These are phyloP conservation scores for Imleria badia DNA, from an alignment of 768 basidiomycete species.

Conservation along the genomic window DNA sequence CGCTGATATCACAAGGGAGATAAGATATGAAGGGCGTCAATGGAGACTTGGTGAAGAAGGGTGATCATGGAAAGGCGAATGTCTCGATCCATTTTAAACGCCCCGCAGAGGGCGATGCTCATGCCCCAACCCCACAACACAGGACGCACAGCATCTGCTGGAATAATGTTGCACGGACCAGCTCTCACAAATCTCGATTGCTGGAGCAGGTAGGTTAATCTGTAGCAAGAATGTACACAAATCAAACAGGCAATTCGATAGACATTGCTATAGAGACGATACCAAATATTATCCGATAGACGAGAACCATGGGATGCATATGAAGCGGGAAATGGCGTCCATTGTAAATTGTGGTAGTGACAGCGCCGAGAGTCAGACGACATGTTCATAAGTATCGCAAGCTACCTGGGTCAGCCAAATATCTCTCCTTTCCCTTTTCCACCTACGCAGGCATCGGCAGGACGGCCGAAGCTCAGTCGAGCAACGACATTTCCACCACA, in stretches of 20 bases:
- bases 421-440: slow-evolving; percentile 43
- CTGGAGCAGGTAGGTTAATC: background rate
- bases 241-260: slow-evolving; percentile 1
- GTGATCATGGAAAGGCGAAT: background rate
- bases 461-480: slow-evolving; percentile 21
- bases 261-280: background rate
- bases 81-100: background rate
- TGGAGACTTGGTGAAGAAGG: background rate
- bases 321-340: slow-evolving; percentile 2
- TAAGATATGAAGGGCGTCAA: slow-evolving; percentile 10
- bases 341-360: background rate
- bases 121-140: background rate
- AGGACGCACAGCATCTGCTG: slow-evolving; percentile 11
- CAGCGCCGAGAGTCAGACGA: background rate
- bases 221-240: background rate
- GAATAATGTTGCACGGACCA: background rate
- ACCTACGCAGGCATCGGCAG: slow-evolving; percentile 30
- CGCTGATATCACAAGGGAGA: background rate
- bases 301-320: background rate
- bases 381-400: slow-evolving; percentile 45
- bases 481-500: slow-evolving; percentile 35
- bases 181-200: background rate
- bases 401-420: slow-evolving; percentile 48
- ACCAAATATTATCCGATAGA: slow-evolving; percentile 12
- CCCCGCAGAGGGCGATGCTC: background rate